Evolutionary conservation across 352 stramenopile genomes (phyloP), one percentile per base, ranked within the genome.

Genomic region (Phytophthora citrophthora): DNA sequence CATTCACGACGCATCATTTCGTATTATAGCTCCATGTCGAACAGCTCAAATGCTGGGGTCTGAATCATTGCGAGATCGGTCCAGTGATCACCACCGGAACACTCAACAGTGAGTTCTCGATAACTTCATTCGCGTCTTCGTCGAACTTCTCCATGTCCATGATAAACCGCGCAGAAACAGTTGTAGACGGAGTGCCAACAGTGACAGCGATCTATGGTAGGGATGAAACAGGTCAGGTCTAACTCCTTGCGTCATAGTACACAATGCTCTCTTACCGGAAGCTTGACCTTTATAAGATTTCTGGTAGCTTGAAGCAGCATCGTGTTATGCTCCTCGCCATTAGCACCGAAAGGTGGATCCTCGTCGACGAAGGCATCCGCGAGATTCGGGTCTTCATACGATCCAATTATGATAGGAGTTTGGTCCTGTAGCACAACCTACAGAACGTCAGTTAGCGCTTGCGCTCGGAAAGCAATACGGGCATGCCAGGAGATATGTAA

Each of bases 361-460:
- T 81, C 76, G 2, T 74, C 73, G 9, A 73, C 67, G 51, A 88
- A 91, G 24, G 80, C 80, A 51, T 95, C 85, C 10, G 73, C 85
- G 27, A 95, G 79, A 31, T 83, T 94, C 27, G 87, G 87, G 20
- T 95, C 87, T 86, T 95, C 87, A 48, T 93, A 95, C 31, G 85
- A 70, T 9, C 87, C 87, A 29, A 95, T 38, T 8, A 82, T 66
- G 36, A 94, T 88, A 2, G 87, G 82, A 40, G 79, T 79, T 11
- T 64, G 62, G 54, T 92, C 82, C 32, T 89, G 56, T 8, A 92
- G 47, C 11, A 82, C 47, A 27, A 77, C 68, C 73, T 89, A 34
- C 29, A 34, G 29, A 13, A 2, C 5, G 27, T 1, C 34, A 51
- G 31, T 60, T 59, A 66, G 44, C 13, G 48, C 16, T 41, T 36